Evolutionary conservation across 2,329 filamentous ascomycete genomes (phyloP).

Genomic region (Colletotrichum tropicale): DNA sequence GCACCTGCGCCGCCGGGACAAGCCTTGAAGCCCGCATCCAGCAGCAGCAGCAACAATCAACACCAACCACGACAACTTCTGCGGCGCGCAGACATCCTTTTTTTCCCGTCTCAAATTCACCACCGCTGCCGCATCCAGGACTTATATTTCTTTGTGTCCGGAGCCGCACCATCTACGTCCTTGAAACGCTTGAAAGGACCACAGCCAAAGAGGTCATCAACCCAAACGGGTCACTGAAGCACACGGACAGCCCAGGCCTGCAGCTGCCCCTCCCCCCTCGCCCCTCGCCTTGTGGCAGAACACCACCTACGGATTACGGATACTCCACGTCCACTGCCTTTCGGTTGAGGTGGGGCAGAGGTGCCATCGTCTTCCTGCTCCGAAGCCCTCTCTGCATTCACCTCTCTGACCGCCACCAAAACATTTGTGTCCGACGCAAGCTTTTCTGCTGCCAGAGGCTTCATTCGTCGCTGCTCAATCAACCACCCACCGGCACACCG

Average conservation of each 20-base stretch:
- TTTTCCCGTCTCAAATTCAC: background rate
- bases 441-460: background rate
- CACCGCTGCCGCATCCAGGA: background rate
- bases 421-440: background rate
- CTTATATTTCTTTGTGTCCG: background rate
- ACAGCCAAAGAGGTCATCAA: background rate
- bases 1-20: background rate
- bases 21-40: background rate
- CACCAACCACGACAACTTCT: background rate
- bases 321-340: background rate
- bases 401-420: constrained; percentile 1
- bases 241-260: background rate
- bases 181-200: background rate
- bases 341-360: constrained; percentile 17
- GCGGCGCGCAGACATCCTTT: background rate
- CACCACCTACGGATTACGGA: background rate
- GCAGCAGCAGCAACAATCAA: background rate
- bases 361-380: background rate
- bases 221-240: background rate
- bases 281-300: background rate
- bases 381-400: background rate
- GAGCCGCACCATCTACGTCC: background rate
- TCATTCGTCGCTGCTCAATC: background rate
- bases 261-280: constrained; percentile 5
- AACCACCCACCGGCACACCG: background rate